Evolutionary conservation across 2,329 filamentous ascomycete species (phyloP).

Genomic region (Aspergillus fijiensis): DNA sequence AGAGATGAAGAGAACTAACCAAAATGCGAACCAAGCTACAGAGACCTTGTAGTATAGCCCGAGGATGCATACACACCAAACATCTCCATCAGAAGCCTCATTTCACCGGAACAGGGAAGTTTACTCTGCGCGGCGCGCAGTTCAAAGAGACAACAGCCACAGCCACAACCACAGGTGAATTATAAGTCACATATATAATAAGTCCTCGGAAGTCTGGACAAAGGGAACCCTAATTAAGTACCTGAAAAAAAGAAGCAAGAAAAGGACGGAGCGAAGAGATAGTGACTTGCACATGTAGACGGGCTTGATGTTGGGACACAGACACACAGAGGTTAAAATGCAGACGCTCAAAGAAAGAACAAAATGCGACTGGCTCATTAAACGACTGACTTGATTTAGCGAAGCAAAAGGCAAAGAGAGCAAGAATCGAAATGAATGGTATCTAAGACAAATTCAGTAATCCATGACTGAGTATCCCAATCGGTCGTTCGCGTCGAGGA

Average conservation of each 20-base stretch:
- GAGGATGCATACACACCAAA: no score
- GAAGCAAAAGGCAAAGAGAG: not conserved
- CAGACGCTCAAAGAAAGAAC: slow-evolving; percentile 4
- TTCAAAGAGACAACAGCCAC: no score
- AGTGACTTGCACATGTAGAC: not conserved
- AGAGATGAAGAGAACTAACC: no score
- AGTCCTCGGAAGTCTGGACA: not conserved
- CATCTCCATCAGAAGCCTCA: not conserved
- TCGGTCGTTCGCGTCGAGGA: slow-evolving; percentile 47
- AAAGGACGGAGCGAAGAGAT: not conserved
- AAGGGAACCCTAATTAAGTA: not conserved
- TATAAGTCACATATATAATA: not conserved
- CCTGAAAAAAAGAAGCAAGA: not conserved
- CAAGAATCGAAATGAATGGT: slow-evolving; percentile 7
- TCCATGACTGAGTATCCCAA: slow-evolving; percentile 38
- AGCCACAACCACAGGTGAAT: not conserved
- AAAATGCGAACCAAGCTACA: no score
- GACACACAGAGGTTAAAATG: not conserved
- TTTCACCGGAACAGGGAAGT: not conserved
- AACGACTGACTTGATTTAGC: not conserved
- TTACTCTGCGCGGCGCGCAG: not conserved
- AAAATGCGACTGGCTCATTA: not conserved
- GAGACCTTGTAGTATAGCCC: no score
- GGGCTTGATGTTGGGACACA: not conserved
- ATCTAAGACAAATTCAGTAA: slow-evolving; percentile 27